These are phyloP conservation scores for Aaosphaeria pasadenensis DNA, from an alignment of 2,329 filamentous ascomycete species.

Conservation along the genomic window DNA sequence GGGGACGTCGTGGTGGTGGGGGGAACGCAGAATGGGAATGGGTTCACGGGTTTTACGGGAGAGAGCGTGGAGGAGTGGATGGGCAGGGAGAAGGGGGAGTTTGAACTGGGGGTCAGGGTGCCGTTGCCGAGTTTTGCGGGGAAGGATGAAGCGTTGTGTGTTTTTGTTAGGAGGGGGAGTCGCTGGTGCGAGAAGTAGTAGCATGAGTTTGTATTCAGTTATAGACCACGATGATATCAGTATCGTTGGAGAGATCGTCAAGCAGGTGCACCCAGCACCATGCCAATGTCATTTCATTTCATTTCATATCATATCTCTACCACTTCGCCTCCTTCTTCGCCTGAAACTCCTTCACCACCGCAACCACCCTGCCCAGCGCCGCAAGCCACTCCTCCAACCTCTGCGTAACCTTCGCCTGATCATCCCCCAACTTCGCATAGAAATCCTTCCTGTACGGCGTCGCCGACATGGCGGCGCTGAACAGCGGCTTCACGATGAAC, in stretches of 20 bases:
- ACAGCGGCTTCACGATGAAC: slow-evolving; percentile 87
- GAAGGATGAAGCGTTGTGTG: slow-evolving; percentile 72
- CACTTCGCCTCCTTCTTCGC: slow-evolving; percentile 5
- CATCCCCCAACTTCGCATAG: slow-evolving; percentile 77
- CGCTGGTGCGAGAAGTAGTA: neutral
- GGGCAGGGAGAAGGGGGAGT: slow-evolving; percentile 53
- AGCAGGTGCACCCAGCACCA: neutral
- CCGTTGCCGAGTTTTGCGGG: slow-evolving; percentile 71
- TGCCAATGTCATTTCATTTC: neutral
- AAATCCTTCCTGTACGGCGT: slow-evolving; percentile 94
- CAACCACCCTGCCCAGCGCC: slow-evolving; percentile 74
- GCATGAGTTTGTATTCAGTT: neutral
- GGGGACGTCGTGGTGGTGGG: slow-evolving; percentile 67
- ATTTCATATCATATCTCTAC: neutral
- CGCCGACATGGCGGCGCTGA: slow-evolving; percentile 88
- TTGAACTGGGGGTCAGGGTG: slow-evolving; percentile 61
- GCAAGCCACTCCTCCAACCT: slow-evolving; percentile 70
- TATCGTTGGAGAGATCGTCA: neutral
- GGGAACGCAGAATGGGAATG: slow-evolving; percentile 71
- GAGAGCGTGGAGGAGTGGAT: slow-evolving; percentile 67
- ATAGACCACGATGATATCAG: too few relatives aligned
- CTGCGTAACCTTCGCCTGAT: slow-evolving; percentile 58
- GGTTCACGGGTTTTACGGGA: slow-evolving; percentile 67
- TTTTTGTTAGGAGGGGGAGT: slow-evolving; percentile 49
- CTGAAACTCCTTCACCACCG: slow-evolving; percentile 66